Conservation (phyloP, 1,139 yeast species). For the Nakaseomyces nivariensis region DNA sequence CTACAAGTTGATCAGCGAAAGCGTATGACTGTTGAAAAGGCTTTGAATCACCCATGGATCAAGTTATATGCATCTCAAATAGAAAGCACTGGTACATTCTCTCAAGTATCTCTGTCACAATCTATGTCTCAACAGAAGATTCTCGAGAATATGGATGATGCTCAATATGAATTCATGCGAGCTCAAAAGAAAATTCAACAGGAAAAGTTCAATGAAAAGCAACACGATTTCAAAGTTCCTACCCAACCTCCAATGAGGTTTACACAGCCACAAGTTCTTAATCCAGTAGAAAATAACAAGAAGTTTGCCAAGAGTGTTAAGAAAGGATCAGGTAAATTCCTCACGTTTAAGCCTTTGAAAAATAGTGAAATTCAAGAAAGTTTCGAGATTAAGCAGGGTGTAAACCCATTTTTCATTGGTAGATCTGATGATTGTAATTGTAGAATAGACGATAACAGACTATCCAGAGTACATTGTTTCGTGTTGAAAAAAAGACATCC, state of each 20-base stretch:
- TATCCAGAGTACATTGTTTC: constrained; percentile 78
- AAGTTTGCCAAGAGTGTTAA: constrained; percentile 6
- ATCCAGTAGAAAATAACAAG: constrained; percentile 5
- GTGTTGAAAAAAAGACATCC: constrained; percentile 54
- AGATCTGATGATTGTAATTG: constrained; percentile 52
- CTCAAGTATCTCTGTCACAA: constrained; percentile 56
- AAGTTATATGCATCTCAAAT: constrained; percentile 6
- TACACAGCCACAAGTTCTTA: constrained; percentile 22
- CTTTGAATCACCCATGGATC: constrained; percentile 57
- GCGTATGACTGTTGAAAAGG: constrained; percentile 63
- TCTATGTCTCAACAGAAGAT: constrained; percentile 60
- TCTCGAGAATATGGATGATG: constrained; percentile 38
- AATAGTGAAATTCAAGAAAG: constrained; percentile 36
- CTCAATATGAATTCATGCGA: constrained; percentile 22
- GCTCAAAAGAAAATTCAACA: constrained; percentile 34
- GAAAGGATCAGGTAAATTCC: constrained; percentile 39
- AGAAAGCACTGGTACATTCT: constrained; percentile 6
- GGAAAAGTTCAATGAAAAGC: constrained; percentile 11
- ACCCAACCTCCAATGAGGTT: constrained; percentile 25
- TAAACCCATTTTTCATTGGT: constrained; percentile 55
- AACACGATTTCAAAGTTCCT: constrained; percentile 29
- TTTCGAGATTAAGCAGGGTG: constrained; percentile 53
- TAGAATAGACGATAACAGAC: constrained; percentile 56
- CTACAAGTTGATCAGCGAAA: constrained; percentile 65
- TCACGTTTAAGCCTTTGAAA: constrained; percentile 38